Evolutionary conservation across 2,329 filamentous ascomycete genomes (phyloP), one percentile per base, ranked within the genome.

Genomic region (Nigrograna mackinnonii): DNA sequence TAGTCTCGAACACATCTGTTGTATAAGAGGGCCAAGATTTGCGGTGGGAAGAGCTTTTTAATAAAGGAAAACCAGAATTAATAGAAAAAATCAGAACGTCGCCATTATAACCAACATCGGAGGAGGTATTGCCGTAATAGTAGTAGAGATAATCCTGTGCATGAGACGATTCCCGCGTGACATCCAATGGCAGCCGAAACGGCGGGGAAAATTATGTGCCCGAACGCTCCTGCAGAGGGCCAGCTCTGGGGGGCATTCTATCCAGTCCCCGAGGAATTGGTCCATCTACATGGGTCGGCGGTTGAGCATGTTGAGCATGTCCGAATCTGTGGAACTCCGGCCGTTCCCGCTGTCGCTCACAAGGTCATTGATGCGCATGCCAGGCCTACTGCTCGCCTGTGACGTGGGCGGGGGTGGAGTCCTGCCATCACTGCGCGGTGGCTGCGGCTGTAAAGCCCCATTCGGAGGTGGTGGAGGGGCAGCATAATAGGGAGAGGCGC

Each of bases 251-350:
- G 17, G 31, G 13, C 11, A 11, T 12, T 36, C 20, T 16, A 11
- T 22, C 17, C 16, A 7, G 34, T 11, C 18, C 24, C 24, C 11
- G 6, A 20, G 16, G 16, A 34, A 18, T 13, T 4, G 31, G 32
- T 24, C 26, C 20, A 21, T 51, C 52, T 64, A 66, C 61, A 66
- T 63, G 43, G 62, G 63, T 46, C 66, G 62, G 44, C 65, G 62
- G 44, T 70, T 70, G 38, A 72, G 62, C 58, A 67, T 67, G 52
- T 67, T 70, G 35, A 73, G 63, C 70, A 73, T 73, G 43, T 66
- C 63, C 32, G 66, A 69, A 50, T 73, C 70, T 44, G 68, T 70
- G 26, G 66, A 65, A 55, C 66, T 73, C 50, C 70, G 58, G 43
- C 56, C 58, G 26, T 58, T 58, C 21, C 62, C 62, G 40, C 56